Evolutionary conservation across 371 early-diverging fungal species (phyloP), one percentile per base, ranked within the genome.

Genomic region (Haplosporangium sp.): DNA sequence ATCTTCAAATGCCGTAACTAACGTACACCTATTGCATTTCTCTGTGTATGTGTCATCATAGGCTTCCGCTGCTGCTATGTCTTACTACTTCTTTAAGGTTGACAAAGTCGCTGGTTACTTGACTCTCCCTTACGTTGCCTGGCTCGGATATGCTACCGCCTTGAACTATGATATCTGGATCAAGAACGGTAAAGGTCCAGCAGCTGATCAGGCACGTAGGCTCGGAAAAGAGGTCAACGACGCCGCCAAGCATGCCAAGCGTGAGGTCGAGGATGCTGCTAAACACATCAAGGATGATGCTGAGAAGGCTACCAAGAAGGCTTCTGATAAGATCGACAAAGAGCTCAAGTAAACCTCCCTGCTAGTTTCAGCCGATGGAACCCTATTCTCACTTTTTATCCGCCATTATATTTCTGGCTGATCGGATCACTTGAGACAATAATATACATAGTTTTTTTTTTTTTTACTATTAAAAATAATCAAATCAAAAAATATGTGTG

Each of bases 81-180:
- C 74, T 34, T 71, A 71, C 65, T 67, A 74, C 64, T 79, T 73
- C 68, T 79, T 79, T 71, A 62, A 71, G 56, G 79, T 74, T 20
- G 79, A 79, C 65, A 38, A 73, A 10, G 2, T 53, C 4, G 79
- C 79, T 5, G 79, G 79, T 0, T 79, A 79, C 53, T 53, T 79
- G 71, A 74, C 79, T 2, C 50, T 79, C 37, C 79, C 79, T 7
- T 79, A 79, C 42, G 56, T 73, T 11, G 74, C 71, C 55, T 79
- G 79, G 79, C 67, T 79, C 17, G 70, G 79, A 47, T 79, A 79
- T 50, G 74, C 79, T 1, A 74, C 74, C 45, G 79, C 79, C 11
- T 63, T 79, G 55, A 74, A 71, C 61, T 74, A 67, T 13, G 79
- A 79, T 37, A 38, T 79, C 61, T 79, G 79, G 79, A 74, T 79